Evolutionary conservation across 2,329 filamentous ascomycete species (phyloP), one percentile per base, ranked within the genome.

Genomic region (Phoma herbarum): DNA sequence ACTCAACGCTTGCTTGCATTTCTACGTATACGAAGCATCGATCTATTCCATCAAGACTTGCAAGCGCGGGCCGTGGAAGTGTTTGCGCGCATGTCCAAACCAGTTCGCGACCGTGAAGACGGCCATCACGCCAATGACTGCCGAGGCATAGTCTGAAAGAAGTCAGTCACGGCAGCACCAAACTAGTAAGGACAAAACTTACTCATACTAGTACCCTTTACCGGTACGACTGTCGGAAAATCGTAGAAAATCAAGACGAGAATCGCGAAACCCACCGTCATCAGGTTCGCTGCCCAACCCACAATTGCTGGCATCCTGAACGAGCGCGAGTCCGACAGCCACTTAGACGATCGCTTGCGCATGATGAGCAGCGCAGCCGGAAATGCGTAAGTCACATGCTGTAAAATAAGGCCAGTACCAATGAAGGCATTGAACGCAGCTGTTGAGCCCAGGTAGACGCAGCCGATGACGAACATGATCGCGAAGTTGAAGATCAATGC

Each of bases 201-300:
- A 75, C 71, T 74, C 72, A 75, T 75, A 45, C 66, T 71, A 2
- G 54, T 65, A 7, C 65, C 70, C 11, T 61, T 68, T 2, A 71
- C 68, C 1, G 71, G 72, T 31, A 67, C 52, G n/a, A 48, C 50
- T 8, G 68, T 60, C 3, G 74, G 74, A 28, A 77, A 74, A 48
- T 64, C 52, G 56, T 72, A 77, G 52, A 75, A 76, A 7, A 75
- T 33, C 6, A 74, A 55, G 14, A 63, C 64, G 18, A 75, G 33
- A 4, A 70, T 25, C 1, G 65, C 62, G 14, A 70, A 72, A 1
- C 46, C 44, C 1, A 76, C 61, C 2, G 70, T 74, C 0, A 61
- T 55, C 2, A 69, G 9, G 52, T 76, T 76, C 3, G 60, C 63
- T 0, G 62, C 45, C 68, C 68, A 75, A 1, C 72, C 74, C n/a